These are phyloP conservation scores for Hygrocybe punicea DNA, from an alignment of 768 basidiomycete genomes.

Conservation along the genomic window DNA sequence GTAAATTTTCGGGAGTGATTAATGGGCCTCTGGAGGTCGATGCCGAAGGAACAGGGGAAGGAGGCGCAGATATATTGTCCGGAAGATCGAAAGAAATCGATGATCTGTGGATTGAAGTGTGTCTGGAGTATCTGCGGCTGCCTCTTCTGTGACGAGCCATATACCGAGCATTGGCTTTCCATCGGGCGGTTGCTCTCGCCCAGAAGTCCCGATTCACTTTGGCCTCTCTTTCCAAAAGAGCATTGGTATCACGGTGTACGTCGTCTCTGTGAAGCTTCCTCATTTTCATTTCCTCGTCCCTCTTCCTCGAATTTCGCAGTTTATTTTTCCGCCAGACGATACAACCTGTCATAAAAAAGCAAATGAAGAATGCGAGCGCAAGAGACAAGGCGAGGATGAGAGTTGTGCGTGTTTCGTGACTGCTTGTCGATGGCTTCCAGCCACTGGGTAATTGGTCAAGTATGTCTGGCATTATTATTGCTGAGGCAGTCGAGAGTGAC, in stretches of 20 bases:
- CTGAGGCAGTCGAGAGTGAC: slow-evolving; percentile 18
- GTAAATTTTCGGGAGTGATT: too few species aligned
- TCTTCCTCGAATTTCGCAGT: slow-evolving; percentile 22
- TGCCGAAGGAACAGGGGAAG: slow-evolving; percentile 17
- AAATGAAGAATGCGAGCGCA: slow-evolving; percentile 58
- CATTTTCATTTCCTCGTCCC: slow-evolving; percentile 53
- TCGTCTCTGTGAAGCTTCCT: slow-evolving; percentile 22
- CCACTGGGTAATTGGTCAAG: slow-evolving; percentile 49
- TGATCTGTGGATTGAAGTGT: slow-evolving; percentile 28
- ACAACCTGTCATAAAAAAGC: slow-evolving; percentile 56
- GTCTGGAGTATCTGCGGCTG: slow-evolving; percentile 30
- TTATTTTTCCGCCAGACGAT: slow-evolving; percentile 56
- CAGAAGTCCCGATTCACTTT: slow-evolving; percentile 57
- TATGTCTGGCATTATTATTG: slow-evolving; percentile 27
- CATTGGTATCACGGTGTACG: slow-evolving; percentile 28
- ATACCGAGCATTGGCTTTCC: slow-evolving; percentile 61
- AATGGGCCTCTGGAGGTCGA: slow-evolving; percentile 4
- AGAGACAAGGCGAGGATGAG: slow-evolving; percentile 59
- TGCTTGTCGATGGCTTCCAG: slow-evolving; percentile 39
- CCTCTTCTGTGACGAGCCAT: slow-evolving; percentile 59
- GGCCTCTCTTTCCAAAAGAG: slow-evolving; percentile 42
- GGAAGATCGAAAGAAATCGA: slow-evolving; percentile 10
- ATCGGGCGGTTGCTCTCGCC: slow-evolving; percentile 63
- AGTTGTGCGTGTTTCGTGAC: slow-evolving; percentile 35
- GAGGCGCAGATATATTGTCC: slow-evolving; percentile 5